Evolutionary conservation across 805 yeast species (phyloP), one percentile per base, ranked within the genome.

Genomic region (Barnettozyma botsteinii): DNA sequence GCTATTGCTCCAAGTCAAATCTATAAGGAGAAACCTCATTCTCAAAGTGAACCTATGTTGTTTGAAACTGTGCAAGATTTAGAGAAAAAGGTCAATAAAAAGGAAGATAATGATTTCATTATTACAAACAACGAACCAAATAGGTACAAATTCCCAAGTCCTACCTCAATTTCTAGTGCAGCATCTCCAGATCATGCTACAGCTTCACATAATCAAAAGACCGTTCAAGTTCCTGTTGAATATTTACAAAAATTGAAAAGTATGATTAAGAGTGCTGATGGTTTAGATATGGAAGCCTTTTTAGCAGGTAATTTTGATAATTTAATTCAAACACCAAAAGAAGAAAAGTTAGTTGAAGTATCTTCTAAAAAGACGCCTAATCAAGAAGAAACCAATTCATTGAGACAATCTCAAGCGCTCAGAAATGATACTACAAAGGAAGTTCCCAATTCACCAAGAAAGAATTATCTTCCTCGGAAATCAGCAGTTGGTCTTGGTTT

Each of bases 141-240:
- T n/a, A 57, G 68, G 4, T 79, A 75, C 58, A 78, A 72, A 54
- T 79, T 79, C 49, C 85, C 85, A 1, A 67, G 72, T 13, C 52
- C 56, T 8, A 48, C 53, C 10, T 46, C 60, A 5, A 56, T n/a
- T n/a, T n/a, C 64, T 0, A 11, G 35, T 21, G 17, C 31, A 12
- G 19, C 46, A 24, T 9, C 17, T n/a, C 44, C 38, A 46, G 18
- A 47, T 25, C n/a, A n/a, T n/a, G 20, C 48, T 38, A 17, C 31
- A 25, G 37, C 35, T 4, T 39, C 36, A 28, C 38, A 25, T 14
- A 23, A 23, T 11, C 28, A 37, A 29, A 46, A 43, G 35, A 56
- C 60, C 1, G 56, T 54, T 13, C 42, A 52, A 29, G 54, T 56
- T 4, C 52, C 59, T 4, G 53, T 55, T 13, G 59, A 52, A 25